A percentile compares a stretch with the other conserved stretches of the same genome.
Conservation (phyloP, 2,329 filamentous ascomycete species). For the Akanthomyces dipterigenus region DNA sequence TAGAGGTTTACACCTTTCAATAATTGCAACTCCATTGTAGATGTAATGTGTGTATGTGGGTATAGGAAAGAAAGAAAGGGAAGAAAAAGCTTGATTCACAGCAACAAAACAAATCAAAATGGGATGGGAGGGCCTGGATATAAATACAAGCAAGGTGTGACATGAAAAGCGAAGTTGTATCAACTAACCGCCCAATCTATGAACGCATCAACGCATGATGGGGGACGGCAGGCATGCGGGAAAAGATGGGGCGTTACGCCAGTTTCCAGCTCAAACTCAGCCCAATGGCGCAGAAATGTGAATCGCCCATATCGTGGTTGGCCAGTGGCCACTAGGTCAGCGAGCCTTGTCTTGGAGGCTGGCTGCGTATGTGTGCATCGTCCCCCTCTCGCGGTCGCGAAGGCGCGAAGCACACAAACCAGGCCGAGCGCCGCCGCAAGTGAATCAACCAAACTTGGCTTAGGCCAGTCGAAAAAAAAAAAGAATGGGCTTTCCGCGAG, state of each 20-base stretch:
- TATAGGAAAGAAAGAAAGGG: background rate
- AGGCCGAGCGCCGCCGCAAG: background rate
- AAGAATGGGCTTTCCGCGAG: background rate
- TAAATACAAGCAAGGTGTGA: constrained; percentile 1
- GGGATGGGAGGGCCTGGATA: background rate
- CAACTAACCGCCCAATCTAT: constrained; percentile 1
- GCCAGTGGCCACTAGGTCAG: background rate
- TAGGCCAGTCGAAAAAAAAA: background rate
- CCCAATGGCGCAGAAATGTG: constrained; percentile 1
- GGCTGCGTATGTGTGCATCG: background rate
- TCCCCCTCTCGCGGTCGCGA: background rate
- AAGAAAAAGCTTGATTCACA: background rate
- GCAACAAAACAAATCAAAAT: background rate
- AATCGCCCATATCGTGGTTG: constrained; percentile 1
- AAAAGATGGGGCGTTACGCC: background rate
- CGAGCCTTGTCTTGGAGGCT: background rate
- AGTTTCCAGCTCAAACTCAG: background rate
- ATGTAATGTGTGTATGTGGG: background rate
- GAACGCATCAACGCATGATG: background rate
- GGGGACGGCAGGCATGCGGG: constrained; percentile 1
- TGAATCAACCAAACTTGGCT: no score
- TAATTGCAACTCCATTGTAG: constrained; percentile 1
- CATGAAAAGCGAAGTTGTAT: background rate
- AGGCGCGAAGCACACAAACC: background rate
- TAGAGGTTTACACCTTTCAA: constrained; percentile 7